Conservation (phyloP, 2,329 filamentous ascomycete genomes). For the Rhexocercosporidium sp. region DNA sequence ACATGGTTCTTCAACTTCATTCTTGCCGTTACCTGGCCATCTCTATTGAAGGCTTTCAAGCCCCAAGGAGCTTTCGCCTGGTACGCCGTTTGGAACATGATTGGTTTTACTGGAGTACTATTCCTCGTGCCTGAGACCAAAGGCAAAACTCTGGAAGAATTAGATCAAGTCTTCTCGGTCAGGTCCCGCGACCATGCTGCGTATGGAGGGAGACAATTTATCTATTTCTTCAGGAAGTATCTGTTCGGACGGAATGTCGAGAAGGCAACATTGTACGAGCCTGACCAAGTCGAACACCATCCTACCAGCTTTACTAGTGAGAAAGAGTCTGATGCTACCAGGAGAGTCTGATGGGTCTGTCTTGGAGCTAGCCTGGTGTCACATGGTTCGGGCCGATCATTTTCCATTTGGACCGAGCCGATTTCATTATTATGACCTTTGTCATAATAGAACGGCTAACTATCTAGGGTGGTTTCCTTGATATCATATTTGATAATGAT, state of each 20-base stretch:
- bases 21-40: conserved; percentile 41
- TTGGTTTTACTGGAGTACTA: conserved; percentile 48
- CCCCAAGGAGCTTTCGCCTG: conserved; percentile 53
- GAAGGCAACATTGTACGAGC: conserved; percentile 24
- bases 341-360: conserved; percentile 22
- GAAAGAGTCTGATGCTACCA: conserved; percentile 22
- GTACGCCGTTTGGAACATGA: conserved; percentile 58
- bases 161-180: conserved; percentile 32
- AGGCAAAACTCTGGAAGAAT: conserved; percentile 37
- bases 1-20: conserved; percentile 53
- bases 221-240: conserved; percentile 30
- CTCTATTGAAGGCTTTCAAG: conserved; percentile 31
- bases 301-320: conserved; percentile 21
- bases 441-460: too few relatives aligned
- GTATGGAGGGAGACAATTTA: conserved; percentile 30
- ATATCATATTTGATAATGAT: too few relatives aligned
- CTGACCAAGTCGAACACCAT: conserved; percentile 25
- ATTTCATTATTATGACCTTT: neutral
- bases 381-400: too few relatives aligned
- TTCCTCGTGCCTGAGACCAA: conserved; percentile 37
- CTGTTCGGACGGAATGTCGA: conserved; percentile 27
- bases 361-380: too few relatives aligned
- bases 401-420: neutral
- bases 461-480: too few relatives aligned
- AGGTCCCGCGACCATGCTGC: conserved; percentile 28